Evolutionary conservation across 257 asterid genomes (phyloP).

Genomic region (Fraxinus pennsylvanica): DNA sequence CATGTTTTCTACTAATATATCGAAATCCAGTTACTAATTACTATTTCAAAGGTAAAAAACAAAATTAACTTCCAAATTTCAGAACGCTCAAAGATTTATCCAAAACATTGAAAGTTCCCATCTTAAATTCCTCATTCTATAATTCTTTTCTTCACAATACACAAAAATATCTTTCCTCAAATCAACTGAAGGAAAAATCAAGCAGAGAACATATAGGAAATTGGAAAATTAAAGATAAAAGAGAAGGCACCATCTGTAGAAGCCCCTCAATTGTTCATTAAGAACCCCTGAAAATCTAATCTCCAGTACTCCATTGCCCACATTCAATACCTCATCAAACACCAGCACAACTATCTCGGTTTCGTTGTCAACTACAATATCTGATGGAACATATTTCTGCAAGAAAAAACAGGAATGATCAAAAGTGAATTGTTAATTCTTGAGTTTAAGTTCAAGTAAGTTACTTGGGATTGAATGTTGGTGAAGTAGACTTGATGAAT

Average conservation of each 20-base stretch:
- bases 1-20: too few species aligned
- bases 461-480: slow-evolving; percentile 19
- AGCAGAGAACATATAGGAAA: background rate
- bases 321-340: slow-evolving; percentile 33
- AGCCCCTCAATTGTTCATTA: slow-evolving; percentile 40
- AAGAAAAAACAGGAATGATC: background rate
- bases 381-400: slow-evolving; percentile 40
- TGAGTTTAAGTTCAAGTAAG: background rate
- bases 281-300: slow-evolving; percentile 38
- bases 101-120: background rate
- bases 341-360: slow-evolving; percentile 39
- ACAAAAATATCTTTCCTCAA: background rate
- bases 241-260: slow-evolving; percentile 39
- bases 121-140: background rate
- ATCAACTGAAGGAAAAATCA: background rate
- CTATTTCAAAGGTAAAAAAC: background rate
- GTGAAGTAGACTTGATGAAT: slow-evolving; percentile 32
- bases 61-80: background rate
- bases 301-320: slow-evolving; percentile 35
- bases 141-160: background rate
- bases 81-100: background rate
- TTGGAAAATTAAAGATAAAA: background rate
- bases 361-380: slow-evolving; percentile 32
- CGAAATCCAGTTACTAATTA: background rate
- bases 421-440: background rate